Conservation (phyloP, 768 basidiomycete genomes). For the Suillus sp. region DNA sequence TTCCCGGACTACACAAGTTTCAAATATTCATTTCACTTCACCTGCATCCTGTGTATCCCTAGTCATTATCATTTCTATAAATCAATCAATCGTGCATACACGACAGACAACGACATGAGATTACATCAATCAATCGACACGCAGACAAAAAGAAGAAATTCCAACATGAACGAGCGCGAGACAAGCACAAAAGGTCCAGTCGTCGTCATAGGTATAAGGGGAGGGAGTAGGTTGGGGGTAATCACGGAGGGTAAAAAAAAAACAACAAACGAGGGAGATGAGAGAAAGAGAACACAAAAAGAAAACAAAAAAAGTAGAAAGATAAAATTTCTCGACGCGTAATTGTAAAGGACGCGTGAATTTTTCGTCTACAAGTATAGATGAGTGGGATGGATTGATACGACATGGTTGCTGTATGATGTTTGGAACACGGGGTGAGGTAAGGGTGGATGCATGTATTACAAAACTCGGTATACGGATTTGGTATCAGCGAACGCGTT, state of each 20-base stretch:
- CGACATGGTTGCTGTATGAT: slow-evolving; percentile 7
- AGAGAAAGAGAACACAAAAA: background rate
- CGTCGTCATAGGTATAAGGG: background rate
- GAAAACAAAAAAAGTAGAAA: background rate
- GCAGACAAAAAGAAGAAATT: background rate
- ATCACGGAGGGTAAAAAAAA: background rate
- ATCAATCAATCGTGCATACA: slow-evolving; percentile 6
- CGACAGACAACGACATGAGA: slow-evolving; percentile 9
- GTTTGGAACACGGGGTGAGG: slow-evolving; percentile 1
- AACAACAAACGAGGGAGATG: background rate
- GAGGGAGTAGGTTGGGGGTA: background rate
- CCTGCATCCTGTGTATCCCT: slow-evolving; percentile 7
- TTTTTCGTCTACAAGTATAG: slow-evolving; percentile 10
- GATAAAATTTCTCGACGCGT: background rate
- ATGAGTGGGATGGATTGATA: slow-evolving; percentile 2
- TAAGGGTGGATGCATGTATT: slow-evolving; percentile 11
- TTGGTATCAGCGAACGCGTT: slow-evolving; percentile 10
- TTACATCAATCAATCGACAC: slow-evolving; percentile 13
- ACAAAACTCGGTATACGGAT: slow-evolving; percentile 12
- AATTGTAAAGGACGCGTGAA: background rate
- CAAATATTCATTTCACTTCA: background rate
- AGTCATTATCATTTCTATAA: slow-evolving; percentile 8
- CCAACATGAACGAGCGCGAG: background rate
- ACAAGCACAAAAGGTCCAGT: background rate
- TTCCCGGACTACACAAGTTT: background rate